Evolutionary conservation across 306 rosid genomes (phyloP).

Genomic region (Corylus americana): DNA sequence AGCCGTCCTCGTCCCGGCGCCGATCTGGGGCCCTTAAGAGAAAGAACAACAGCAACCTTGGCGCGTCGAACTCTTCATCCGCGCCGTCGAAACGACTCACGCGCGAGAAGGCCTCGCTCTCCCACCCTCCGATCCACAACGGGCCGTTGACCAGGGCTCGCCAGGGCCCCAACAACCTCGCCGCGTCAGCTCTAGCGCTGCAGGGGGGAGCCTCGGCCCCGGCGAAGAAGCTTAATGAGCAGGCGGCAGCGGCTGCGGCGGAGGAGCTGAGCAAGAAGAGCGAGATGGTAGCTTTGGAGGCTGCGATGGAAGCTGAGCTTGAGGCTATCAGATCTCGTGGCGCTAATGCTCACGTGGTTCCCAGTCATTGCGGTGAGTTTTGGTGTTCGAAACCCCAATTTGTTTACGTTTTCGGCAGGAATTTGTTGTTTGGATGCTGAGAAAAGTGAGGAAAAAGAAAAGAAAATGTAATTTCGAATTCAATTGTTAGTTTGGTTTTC

Average conservation of each 20-base stretch:
- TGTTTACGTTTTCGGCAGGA: not conserved
- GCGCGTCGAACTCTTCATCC: constrained; percentile 54
- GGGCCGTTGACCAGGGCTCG: constrained; percentile 94
- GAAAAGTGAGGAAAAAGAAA: constrained; percentile 9
- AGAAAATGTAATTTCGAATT: not conserved
- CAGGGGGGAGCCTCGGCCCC: constrained; percentile 26
- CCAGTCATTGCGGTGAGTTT: constrained; percentile 84
- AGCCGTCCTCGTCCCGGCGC: constrained; percentile 65
- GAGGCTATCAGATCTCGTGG: constrained; percentile 82
- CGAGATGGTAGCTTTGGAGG: constrained; percentile 64
- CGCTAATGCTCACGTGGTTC: constrained; percentile 68
- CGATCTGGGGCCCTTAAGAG: constrained; percentile 78
- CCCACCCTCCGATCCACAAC: constrained; percentile 62
- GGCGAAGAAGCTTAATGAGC: constrained; percentile 41
- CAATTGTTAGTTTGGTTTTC: constrained; percentile 8
- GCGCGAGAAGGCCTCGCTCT: constrained; percentile 66
- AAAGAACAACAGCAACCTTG: constrained; percentile 46
- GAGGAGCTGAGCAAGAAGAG: constrained; percentile 56
- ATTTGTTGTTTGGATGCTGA: constrained; percentile 9
- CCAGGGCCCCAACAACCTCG: constrained; percentile 56
- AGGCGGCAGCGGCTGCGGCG: constrained; percentile 33
- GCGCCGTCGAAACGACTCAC: constrained; percentile 71
- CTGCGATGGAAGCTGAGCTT: constrained; percentile 65
- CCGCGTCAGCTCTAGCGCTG: constrained; percentile 23
- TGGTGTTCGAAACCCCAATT: constrained; percentile 35